A percentile compares a stretch with the other conserved stretches of the same genome.
These are phyloP conservation scores for Auricularia sp. DNA, from an alignment of 768 basidiomycete species.

Conservation along the genomic window DNA sequence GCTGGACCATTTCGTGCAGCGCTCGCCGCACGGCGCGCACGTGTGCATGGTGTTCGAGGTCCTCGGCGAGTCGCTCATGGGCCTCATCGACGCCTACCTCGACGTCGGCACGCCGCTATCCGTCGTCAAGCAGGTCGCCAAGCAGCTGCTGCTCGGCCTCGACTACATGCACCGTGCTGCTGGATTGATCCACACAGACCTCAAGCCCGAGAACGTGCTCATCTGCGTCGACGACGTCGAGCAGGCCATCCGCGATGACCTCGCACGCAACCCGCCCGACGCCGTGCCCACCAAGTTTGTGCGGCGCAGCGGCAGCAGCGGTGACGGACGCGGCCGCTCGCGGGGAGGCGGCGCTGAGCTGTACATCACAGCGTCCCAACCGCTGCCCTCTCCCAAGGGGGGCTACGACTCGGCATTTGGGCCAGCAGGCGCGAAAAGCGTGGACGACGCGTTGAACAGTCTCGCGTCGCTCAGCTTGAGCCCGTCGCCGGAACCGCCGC, in stretches of 20 bases:
- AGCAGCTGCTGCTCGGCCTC: slow-evolving; percentile 28
- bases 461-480: neutral
- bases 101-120: slow-evolving; percentile 16
- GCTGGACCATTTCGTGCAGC: slow-evolving; percentile 24
- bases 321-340: neutral
- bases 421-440: neutral
- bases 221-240: slow-evolving; percentile 20
- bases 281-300: slow-evolving; percentile 3
- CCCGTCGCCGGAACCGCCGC: neutral
- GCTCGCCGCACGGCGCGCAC: slow-evolving; percentile 26
- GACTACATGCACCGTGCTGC: slow-evolving; percentile 30
- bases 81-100: slow-evolving; percentile 2
- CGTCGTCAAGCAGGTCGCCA: slow-evolving; percentile 31
- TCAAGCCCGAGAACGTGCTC: slow-evolving; percentile 31
- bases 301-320: neutral
- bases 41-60: slow-evolving; percentile 19
- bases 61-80: slow-evolving; percentile 5
- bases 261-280: neutral
- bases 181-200: slow-evolving; percentile 26
- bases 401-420: neutral
- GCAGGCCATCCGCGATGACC: neutral
- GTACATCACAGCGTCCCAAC: slow-evolving; percentile 2
- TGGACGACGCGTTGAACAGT: neutral
- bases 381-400: slow-evolving; percentile 5
- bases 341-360: neutral